Conservation (phyloP, 306 rosid genomes). For the Vicia villosa region DNA sequence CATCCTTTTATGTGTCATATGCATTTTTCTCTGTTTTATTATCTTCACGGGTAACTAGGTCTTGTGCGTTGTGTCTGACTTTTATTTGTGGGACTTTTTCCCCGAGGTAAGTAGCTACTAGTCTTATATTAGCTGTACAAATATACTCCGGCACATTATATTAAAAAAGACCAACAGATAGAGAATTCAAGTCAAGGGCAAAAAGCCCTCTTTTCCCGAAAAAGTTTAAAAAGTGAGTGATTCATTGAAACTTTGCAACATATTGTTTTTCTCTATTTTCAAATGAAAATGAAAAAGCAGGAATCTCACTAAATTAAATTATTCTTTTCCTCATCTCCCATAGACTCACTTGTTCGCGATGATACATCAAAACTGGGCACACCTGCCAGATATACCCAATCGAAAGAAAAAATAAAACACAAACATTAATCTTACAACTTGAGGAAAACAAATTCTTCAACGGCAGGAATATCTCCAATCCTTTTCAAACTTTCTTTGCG, state of each 20-base stretch:
- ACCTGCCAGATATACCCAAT: slow-evolving; percentile 36
- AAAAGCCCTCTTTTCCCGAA: not conserved
- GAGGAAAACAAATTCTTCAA: slow-evolving; percentile 92
- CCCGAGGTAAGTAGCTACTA: no score
- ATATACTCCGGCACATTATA: no score
- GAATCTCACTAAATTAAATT: slow-evolving; percentile 30
- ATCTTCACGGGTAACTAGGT: no score
- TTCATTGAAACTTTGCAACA: not conserved
- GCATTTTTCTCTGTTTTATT: no score
- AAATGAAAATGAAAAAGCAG: slow-evolving; percentile 15
- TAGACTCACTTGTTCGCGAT: slow-evolving; percentile 26
- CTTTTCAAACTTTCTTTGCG: slow-evolving; percentile 68
- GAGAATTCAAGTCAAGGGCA: no score
- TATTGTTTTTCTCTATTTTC: not conserved
- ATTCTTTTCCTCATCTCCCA: slow-evolving; percentile 40
- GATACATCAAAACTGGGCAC: slow-evolving; percentile 49
- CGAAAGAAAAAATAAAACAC: not conserved
- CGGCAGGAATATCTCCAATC: slow-evolving; percentile 85
- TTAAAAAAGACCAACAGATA: no score
- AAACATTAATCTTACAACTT: slow-evolving; percentile 59
- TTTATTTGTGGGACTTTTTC: no score
- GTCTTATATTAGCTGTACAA: no score
- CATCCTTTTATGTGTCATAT: no score
- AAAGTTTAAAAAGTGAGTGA: not conserved
- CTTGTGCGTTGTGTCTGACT: no score